Conservation (phyloP, 306 rosid species). For the Dryas octopetala region DNA sequence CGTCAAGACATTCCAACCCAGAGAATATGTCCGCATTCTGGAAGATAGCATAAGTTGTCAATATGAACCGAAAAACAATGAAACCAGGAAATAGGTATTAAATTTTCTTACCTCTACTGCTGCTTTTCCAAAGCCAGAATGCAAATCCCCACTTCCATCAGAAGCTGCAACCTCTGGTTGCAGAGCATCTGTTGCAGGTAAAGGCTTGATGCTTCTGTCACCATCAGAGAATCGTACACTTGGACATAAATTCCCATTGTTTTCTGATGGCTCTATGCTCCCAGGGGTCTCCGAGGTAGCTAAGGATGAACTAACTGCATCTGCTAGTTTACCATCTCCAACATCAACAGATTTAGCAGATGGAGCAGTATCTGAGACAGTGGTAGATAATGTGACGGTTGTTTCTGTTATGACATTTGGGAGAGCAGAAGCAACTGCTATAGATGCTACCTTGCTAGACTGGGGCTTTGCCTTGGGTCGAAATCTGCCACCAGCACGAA, state of each 20-base stretch:
- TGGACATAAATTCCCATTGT: conserved; percentile 21
- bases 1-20: conserved; percentile 61
- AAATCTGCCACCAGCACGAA: conserved; percentile 40
- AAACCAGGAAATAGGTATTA: background rate
- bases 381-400: conserved; percentile 22
- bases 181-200: conserved; percentile 34
- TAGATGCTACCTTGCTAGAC: conserved; percentile 35
- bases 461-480: conserved; percentile 60
- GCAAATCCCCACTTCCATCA: conserved; percentile 37
- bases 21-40: conserved; percentile 62
- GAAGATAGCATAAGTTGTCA: conserved; percentile 10
- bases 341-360: conserved; percentile 31
- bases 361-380: conserved; percentile 29
- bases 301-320: conserved; percentile 28
- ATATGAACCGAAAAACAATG: conserved; percentile 19
- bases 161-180: conserved; percentile 31
- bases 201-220: conserved; percentile 27
- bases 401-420: conserved; percentile 22
- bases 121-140: conserved; percentile 43
- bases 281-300: conserved; percentile 21
- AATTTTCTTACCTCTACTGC: conserved; percentile 51
- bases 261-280: conserved; percentile 20
- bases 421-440: conserved; percentile 31
- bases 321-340: conserved; percentile 6
- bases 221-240: conserved; percentile 31